phyloP scores from a whole-genome alignment of 140 eudicot species.

The Flaveria floridana region DNA sequence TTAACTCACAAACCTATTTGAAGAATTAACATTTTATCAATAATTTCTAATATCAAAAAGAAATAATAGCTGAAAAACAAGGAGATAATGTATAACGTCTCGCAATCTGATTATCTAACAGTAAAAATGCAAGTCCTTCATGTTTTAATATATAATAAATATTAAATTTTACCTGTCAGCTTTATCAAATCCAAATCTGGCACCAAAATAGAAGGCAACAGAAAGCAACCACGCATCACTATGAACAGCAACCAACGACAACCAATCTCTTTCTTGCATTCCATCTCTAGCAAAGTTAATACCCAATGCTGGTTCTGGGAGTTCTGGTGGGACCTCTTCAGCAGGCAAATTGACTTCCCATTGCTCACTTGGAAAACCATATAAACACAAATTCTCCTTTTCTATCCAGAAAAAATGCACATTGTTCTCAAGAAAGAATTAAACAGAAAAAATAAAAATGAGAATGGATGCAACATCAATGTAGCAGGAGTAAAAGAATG shows the following conservation, averaged over 20 bases:
- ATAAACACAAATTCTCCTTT: slow-evolving; percentile 78
- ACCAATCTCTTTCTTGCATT: slow-evolving; percentile 84
- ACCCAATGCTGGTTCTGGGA: slow-evolving; percentile 86
- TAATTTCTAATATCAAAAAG: too few species aligned
- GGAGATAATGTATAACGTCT: too few species aligned
- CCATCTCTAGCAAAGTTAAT: slow-evolving; percentile 90
- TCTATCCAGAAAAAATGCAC: slow-evolving; percentile 41
- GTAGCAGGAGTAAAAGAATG: background rate
- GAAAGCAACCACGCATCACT: slow-evolving; percentile 87
- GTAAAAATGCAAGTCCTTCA: background rate
- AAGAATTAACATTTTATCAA: too few species aligned
- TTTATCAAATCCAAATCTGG: slow-evolving; percentile 78
- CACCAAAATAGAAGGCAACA: slow-evolving; percentile 83
- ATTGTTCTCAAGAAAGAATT: background rate
- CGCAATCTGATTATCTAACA: background rate
- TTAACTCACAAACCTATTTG: too few species aligned
- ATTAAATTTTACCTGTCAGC: slow-evolving; percentile 54
- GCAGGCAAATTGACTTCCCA: slow-evolving; percentile 81
- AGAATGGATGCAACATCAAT: background rate
- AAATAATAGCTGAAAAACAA: too few species aligned
- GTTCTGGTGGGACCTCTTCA: slow-evolving; percentile 65
- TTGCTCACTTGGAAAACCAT: slow-evolving; percentile 76
- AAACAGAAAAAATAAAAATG: background rate
- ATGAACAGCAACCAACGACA: slow-evolving; percentile 75
- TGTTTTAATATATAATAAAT: background rate